Base-by-base conservation (phyloP, 78 protist species). In the Speleostelium caveatum region DNA sequence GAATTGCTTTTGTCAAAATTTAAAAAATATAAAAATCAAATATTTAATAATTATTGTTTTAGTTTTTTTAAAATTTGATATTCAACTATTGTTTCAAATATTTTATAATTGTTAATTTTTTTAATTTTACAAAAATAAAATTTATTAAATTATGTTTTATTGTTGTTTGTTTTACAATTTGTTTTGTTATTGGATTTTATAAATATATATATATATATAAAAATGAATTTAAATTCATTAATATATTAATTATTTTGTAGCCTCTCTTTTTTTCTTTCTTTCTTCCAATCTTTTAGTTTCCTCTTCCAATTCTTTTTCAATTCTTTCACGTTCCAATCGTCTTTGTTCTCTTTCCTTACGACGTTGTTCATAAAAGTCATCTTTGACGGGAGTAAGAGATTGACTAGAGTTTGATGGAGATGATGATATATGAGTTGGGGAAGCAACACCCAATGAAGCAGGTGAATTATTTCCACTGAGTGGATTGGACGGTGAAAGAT, bases 201-300 rank as follows among this genome's bases (percentile, higher is more conserved):
- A 45, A 45, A 14, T 45, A 10, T 45, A 45, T 45, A 45, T 45
- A 45, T 45, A 45, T 45, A 45, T 45, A 45, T 45, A 45, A 14
- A 45, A 10, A 10, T 45, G 53, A n/a, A n/a, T n/a, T n/a, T n/a
- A n/a, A n/a, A n/a, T n/a, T 45, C 10, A 45, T 45, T 45, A 45
- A 14, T 45, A 45, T 14, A 14, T 14, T 45, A 10, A 14, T 14
- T 45, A 45, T 45, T 45, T 45, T 45, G 53, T 14, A 32, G 61
- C 65, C 2, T 10, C 74, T 55, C 79, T 49, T 32, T 39, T 74
- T 74, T 67, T 38, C 30, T 67, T 75, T 74, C 91, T 72, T 83
- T 67, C 79, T 59, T 83, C 91, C 12, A 83, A 22, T 33, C 91
- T 49, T 60, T 83, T 83, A 0, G 91, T n/a, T 83, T 83, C 91